These are phyloP conservation scores for Aethionema arabicum DNA, from an alignment of 345 rosid genomes.

Conservation along the genomic window DNA sequence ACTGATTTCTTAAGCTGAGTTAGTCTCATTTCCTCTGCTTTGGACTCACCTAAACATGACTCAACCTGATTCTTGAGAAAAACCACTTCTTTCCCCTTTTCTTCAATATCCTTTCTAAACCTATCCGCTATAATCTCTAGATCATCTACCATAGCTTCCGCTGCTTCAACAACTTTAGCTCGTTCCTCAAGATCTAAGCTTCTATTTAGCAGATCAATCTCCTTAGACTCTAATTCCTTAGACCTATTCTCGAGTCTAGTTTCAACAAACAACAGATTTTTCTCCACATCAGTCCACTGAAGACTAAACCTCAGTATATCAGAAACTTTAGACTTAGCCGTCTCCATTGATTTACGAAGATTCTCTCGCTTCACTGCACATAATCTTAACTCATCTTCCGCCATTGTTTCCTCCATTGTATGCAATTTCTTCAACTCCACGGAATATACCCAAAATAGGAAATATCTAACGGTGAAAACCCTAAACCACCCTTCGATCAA, in stretches of 20 bases:
- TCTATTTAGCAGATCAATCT: neutral
- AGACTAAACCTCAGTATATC: conserved; percentile 20
- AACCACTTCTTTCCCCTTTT: neutral
- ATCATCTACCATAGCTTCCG: conserved; percentile 10
- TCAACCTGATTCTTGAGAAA: conserved; percentile 3
- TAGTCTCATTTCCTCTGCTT: conserved; percentile 14
- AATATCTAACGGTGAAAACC: neutral
- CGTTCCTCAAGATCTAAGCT: conserved; percentile 21
- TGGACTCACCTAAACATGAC: neutral
- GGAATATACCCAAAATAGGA: too few species aligned
- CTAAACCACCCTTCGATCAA: neutral
- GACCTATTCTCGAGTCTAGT: neutral
- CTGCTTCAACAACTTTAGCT: conserved; percentile 24
- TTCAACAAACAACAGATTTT: neutral
- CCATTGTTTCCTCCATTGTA: conserved; percentile 16
- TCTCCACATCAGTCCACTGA: conserved; percentile 26
- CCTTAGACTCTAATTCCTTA: conserved; percentile 15
- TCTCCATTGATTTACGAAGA: conserved; percentile 16
- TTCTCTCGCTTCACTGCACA: conserved; percentile 18
- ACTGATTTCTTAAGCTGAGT: neutral
- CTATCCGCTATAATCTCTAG: conserved; percentile 15
- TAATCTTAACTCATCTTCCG: conserved; percentile 22
- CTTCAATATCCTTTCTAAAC: conserved; percentile 15
- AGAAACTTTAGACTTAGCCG: neutral
- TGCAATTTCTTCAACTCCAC: conserved; percentile 23